These are phyloP conservation scores for Pestalotiopsis sp. DNA, from an alignment of 2,329 filamentous ascomycete genomes.

Conservation along the genomic window DNA sequence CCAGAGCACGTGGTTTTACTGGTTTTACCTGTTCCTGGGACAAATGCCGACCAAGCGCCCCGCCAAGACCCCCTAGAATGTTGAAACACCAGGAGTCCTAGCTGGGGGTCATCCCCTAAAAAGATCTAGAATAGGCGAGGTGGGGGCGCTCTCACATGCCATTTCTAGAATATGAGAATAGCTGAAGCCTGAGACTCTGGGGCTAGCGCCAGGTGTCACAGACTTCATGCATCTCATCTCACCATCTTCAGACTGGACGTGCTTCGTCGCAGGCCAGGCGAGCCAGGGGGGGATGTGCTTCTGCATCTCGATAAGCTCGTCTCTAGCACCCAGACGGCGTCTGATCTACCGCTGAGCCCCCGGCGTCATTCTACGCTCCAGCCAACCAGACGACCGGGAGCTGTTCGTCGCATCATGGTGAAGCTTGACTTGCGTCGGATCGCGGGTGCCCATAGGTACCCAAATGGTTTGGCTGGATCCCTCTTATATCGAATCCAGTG, in stretches of 20 bases:
- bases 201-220: neutral
- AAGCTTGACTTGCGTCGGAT: neutral
- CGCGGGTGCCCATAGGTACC: neutral
- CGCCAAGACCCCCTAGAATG: neutral
- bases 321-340: neutral
- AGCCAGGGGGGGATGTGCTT: neutral
- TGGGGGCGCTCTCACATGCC: neutral
- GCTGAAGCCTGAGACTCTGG: neutral
- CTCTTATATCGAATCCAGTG: neutral
- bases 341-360: neutral
- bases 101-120: neutral
- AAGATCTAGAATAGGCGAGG: too few species aligned
- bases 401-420: neutral
- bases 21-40: too few species aligned
- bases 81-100: slow-evolving; percentile 1
- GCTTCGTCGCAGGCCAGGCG: neutral
- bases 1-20: neutral
- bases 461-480: neutral
- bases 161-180: slow-evolving; percentile 1
- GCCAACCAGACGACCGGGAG: neutral
- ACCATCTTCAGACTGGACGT: neutral
- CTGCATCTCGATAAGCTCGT: neutral
- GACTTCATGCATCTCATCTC: neutral
- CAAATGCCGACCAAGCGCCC: neutral
- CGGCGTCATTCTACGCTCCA: neutral